These are phyloP conservation scores for Pugionium cornutum DNA, from an alignment of 345 rosid species.

Conservation along the genomic window DNA sequence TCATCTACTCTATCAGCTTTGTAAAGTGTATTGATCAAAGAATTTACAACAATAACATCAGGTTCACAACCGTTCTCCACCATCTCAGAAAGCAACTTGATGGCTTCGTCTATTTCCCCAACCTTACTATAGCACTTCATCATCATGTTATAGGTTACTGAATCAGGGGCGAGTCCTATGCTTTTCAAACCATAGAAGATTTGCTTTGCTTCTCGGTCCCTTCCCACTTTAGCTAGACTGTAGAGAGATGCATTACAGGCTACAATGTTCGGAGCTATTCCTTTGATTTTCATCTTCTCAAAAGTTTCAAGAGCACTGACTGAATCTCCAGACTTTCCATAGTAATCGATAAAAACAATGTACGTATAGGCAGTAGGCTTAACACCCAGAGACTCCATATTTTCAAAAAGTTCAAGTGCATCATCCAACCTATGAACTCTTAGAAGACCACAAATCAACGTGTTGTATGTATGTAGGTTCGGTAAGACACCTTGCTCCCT, in stretches of 20 bases:
- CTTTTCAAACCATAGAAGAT: conserved; percentile 64
- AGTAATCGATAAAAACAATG: conserved; percentile 83
- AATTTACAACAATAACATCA: conserved; percentile 77
- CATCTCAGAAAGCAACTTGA: conserved; percentile 77
- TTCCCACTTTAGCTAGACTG: conserved; percentile 71
- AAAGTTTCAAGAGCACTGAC: conserved; percentile 71
- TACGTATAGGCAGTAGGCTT: conserved; percentile 75
- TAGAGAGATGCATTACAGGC: conserved; percentile 87
- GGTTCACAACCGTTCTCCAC: conserved; percentile 60
- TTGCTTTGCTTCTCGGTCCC: conserved; percentile 67
- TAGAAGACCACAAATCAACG: conserved; percentile 72
- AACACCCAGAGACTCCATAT: conserved; percentile 64
- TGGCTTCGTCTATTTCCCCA: conserved; percentile 76
- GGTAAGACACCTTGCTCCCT: conserved; percentile 59
- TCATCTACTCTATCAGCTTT: conserved; percentile 71
- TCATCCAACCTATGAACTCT: conserved; percentile 59
- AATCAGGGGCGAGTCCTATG: conserved; percentile 70
- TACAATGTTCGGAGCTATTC: conserved; percentile 80
- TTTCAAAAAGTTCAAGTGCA: conserved; percentile 58
- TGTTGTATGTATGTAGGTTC: conserved; percentile 81
- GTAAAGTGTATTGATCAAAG: conserved; percentile 72
- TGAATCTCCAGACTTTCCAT: conserved; percentile 74
- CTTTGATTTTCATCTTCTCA: conserved; percentile 70
- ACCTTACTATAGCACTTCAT: conserved; percentile 85
- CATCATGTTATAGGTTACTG: conserved; percentile 94